Evolutionary conservation across 1,284 basidiomycete species (phyloP), one percentile per base, ranked within the genome.

Genomic region (Anthracocystis walkeri): DNA sequence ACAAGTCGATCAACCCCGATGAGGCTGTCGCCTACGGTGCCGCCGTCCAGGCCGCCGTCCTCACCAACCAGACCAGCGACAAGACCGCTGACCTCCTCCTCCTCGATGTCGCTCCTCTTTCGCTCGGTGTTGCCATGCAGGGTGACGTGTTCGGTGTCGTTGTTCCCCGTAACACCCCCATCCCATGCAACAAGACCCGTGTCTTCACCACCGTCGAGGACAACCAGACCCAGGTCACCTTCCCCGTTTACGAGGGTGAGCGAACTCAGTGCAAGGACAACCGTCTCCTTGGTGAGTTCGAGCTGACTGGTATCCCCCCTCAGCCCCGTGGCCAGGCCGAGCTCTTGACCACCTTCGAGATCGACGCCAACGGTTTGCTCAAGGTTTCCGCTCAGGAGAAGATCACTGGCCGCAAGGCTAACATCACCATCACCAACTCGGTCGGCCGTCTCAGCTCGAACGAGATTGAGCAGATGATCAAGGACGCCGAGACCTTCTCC

Each of bases 1-100:
- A 98, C 92, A 98, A 98, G 91, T 95, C 93, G 58, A 87, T 87
- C 85, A 87, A 87, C 87, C 87, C 87, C 70, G 87, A 87, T 72
- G 87, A 87, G 84, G 86, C 87, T 71, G 87, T 87, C 60, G 87
- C 87, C 52, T 87, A 65, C 81, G 83, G 83, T 80, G 83, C 83
- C 65, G 82, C 83, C 31, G 82, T 85, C 72, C 83, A 85, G 77
- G 83, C 81, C 62, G 83, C 82, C 59, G 83, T 85, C 21, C 76
- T 85, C 31, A 84, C 83, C 71, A 83, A 83, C 82, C 83, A 85
- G 81, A 84, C 82, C 51, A 81, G 77, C 68, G 83, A 85, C 82
- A 85, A 85, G 83, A 85, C 83, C 56, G 82, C 82, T 53, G 83
- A 85, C 75, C 78, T 85, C 41, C 81, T 85, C 59, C 77, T 85